Conservation (phyloP, 2,329 filamentous ascomycete species). For the Hortaea sp. region DNA sequence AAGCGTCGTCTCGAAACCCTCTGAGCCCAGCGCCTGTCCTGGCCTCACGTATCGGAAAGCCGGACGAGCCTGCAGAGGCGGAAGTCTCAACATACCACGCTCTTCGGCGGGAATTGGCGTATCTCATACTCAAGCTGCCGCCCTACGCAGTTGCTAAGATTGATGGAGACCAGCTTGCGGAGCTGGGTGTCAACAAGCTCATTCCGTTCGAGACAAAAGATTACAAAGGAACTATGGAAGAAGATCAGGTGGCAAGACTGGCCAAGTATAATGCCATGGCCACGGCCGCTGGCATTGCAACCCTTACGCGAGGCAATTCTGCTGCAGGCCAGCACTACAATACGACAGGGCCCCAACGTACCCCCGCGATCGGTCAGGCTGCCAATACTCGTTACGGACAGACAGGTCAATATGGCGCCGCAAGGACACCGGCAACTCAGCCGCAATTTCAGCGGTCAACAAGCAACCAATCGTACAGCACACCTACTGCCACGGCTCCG, state of each 20-base stretch:
- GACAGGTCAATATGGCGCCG: constrained; percentile 11
- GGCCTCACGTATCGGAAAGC: constrained; percentile 42
- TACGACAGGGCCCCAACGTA: constrained; percentile 19
- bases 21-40: constrained; percentile 56
- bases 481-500: constrained; percentile 13
- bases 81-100: constrained; percentile 57
- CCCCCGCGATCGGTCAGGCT: constrained; percentile 24
- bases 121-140: constrained; percentile 66
- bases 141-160: constrained; percentile 80
- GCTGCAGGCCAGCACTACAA: constrained; percentile 23
- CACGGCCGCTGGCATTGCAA: constrained; percentile 21
- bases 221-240: constrained; percentile 71
- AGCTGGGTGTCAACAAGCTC: constrained; percentile 70
- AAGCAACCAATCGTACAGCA: constrained; percentile 19
- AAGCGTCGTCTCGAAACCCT: constrained; percentile 17
- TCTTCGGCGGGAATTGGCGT: constrained; percentile 62
- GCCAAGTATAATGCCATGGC: constrained; percentile 29
- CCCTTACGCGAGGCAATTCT: constrained; percentile 19
- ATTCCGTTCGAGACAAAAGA: constrained; percentile 63
- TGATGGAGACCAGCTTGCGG: constrained; percentile 74
- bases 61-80: constrained; percentile 53
- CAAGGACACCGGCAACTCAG: constrained; percentile 16
- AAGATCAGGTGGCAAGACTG: constrained; percentile 52
- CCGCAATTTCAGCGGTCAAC: constrained; percentile 20
- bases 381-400: constrained; percentile 26